Evolutionary conservation across 148 eudicot species (phyloP).

Genomic region (Cornus controversa): DNA sequence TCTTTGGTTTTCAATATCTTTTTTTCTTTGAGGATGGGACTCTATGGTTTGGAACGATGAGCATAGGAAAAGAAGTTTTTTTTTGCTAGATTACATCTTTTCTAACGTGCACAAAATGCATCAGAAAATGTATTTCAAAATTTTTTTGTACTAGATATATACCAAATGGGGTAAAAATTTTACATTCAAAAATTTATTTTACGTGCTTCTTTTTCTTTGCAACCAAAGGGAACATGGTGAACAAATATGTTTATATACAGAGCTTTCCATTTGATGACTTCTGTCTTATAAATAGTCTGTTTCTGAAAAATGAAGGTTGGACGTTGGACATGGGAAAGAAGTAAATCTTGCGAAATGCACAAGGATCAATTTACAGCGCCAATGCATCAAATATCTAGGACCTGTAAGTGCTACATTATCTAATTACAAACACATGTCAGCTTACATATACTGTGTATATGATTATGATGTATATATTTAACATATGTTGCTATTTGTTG

Average conservation of each 20-base stretch:
- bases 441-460: background rate
- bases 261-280: background rate
- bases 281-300: background rate
- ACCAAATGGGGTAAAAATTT: background rate
- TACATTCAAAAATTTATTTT: background rate
- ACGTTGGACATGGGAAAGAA: slow-evolving; percentile 86
- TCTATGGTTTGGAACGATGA: background rate
- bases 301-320: slow-evolving; percentile 59
- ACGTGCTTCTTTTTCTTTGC: background rate
- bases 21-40: too few species aligned
- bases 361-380: slow-evolving; percentile 59
- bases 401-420: slow-evolving; percentile 44
- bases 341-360: slow-evolving; percentile 63
- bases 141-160: too few species aligned
- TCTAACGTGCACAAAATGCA: background rate
- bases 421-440: background rate
- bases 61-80: background rate
- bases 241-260: background rate
- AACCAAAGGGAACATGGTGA: background rate
- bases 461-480: background rate
- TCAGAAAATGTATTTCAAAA: background rate
- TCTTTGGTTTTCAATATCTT: background rate
- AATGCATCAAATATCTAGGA: slow-evolving; percentile 90
- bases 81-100: background rate
- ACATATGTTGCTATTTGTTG: slow-evolving; percentile 3